Percentiles rank a stretch among this genome's conserved stretches.
These are phyloP conservation scores for Ramichloridium luteum DNA, from an alignment of 2,329 filamentous ascomycete species.

Conservation along the genomic window DNA sequence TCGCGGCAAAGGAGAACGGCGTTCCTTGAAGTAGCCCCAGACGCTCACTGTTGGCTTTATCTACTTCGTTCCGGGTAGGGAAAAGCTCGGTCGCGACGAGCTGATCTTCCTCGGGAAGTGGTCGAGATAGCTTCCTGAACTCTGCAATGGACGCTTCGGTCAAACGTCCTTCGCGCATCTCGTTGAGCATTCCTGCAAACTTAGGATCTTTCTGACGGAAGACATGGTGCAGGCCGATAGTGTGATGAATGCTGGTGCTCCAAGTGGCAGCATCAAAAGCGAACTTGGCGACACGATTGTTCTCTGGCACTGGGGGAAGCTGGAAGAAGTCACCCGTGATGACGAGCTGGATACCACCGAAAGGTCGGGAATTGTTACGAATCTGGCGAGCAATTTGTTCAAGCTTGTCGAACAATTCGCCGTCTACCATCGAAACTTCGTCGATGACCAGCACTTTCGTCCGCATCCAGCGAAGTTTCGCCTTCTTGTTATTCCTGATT, in stretches of 20 bases:
- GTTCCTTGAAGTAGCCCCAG: constrained; percentile 62
- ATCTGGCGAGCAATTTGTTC: constrained; percentile 75
- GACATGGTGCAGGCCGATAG: constrained; percentile 86
- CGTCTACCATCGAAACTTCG: constrained; percentile 97
- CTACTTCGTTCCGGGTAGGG: constrained; percentile 80
- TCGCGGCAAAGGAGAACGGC: constrained; percentile 54
- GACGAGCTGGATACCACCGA: constrained; percentile 90
- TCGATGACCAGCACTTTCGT: constrained; percentile 85
- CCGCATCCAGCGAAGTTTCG: constrained; percentile 74
- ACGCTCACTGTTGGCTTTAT: constrained; percentile 65
- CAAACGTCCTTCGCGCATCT: constrained; percentile 84
- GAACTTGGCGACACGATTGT: constrained; percentile 64
- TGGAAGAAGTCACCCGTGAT: constrained; percentile 98
- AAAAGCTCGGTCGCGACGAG: constrained; percentile 85
- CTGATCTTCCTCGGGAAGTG: constrained; percentile 59
- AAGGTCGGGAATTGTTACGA: constrained; percentile 80
- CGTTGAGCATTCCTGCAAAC: constrained; percentile 87
- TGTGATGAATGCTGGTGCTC: constrained; percentile 87
- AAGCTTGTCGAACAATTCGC: constrained; percentile 91
- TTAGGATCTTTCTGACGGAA: constrained; percentile 85
- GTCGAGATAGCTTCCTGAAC: constrained; percentile 62
- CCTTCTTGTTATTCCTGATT: constrained; percentile 77
- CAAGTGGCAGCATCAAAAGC: constrained; percentile 87
- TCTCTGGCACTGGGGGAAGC: constrained; percentile 81
- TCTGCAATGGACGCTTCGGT: constrained; percentile 60